Base-by-base conservation (phyloP, 1,284 basidiomycete species). In the Apiotrichum sp. region DNA sequence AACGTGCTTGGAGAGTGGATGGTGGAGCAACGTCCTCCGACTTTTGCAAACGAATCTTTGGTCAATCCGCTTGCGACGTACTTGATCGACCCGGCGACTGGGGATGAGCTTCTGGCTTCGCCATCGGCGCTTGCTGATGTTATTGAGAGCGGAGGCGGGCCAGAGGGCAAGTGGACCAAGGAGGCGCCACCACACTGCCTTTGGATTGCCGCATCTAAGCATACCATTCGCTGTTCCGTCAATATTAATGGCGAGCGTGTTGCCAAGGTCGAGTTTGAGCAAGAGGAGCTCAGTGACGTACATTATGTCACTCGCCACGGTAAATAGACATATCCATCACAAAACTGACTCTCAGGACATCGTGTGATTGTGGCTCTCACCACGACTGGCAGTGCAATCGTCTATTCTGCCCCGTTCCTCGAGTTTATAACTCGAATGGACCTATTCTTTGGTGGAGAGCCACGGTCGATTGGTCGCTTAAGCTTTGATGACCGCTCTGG, bases 391-490 rank as follows among this genome's bases (percentile, higher is more conserved):
- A 79, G 82, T 31, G 82, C 78, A 0, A 71, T 84, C 6, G 78
- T 85, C 10, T 89, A 88, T 74, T 84, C 86, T 0, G 76, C 89
- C 8, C 88, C 88, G 3, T 77, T 80, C 62, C 62, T 78, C 22
- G 67, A 75, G 50, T 70, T 61, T 36, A 70, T 77, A 49, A 73
- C 72, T 2, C 59, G 68, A 11, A 51, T 72, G 35, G 67, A 72
- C 47, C 61, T 76, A 7, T 71, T 62, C 59, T 71, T 69, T 36
- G 71, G 70, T 13, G 52, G 52, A 22, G 55, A 63, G 49, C 55
- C 62, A 59, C 68, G 53, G 54, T 57, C 63, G 0, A 55, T 71
- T 3, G 76, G 75, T 16, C 53, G 46, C 29, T 56, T 77, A 32
- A 69, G 71, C 2, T 68, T 78, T 48, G 75, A 77, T 56, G 67